These are phyloP conservation scores for Glomus cerebriforme DNA, from an alignment of 192 early-diverging fungal species.

Conservation along the genomic window DNA sequence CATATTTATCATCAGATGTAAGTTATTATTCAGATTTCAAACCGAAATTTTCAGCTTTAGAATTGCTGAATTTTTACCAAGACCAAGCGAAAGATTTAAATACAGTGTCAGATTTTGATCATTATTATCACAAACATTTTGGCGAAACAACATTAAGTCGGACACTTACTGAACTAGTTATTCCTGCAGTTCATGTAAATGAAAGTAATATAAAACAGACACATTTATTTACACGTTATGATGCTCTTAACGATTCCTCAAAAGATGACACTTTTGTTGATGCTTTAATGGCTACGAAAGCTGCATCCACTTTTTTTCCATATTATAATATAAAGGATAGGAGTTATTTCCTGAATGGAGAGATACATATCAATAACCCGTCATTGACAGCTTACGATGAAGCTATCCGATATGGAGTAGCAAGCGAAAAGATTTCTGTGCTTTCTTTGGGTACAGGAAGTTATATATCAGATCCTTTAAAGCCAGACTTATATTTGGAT, in stretches of 20 bases:
- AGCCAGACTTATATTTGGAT: not conserved
- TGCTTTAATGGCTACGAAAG: not conserved
- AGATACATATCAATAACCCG: not conserved
- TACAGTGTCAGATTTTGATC: not conserved
- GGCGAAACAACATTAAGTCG: not conserved
- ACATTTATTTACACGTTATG: not conserved
- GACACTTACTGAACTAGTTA: constrained; percentile 1
- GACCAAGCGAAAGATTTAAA: not conserved
- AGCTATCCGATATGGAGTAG: not conserved
- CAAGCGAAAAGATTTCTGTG: not conserved
- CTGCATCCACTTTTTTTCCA: not conserved
- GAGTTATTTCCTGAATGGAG: not conserved
- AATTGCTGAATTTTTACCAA: not conserved
- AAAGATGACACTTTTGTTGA: not conserved
- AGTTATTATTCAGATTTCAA: not conserved
- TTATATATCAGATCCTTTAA: not conserved
- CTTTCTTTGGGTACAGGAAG: not conserved
- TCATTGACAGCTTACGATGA: not conserved
- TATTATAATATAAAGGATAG: too few relatives aligned
- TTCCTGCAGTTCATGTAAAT: too few relatives aligned
- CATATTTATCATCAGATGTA: not conserved
- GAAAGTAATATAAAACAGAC: too few relatives aligned
- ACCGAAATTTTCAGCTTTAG: not conserved
- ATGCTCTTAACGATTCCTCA: not conserved
- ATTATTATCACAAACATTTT: not conserved